Conservation (phyloP, 352 stramenopile genomes). For the Phytopythium oedochilum region DNA sequence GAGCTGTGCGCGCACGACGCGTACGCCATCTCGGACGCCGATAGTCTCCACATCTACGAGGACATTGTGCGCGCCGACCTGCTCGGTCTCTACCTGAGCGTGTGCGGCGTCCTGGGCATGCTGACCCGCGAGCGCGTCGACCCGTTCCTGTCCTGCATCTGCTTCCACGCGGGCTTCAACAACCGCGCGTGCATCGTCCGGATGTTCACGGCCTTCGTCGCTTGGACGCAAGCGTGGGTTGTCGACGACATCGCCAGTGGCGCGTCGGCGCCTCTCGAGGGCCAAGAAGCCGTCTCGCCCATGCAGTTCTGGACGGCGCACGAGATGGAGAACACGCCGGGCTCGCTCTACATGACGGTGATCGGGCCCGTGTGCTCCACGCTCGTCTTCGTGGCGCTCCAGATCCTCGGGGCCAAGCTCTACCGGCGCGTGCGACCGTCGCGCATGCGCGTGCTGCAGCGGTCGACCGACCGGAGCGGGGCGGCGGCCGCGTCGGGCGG, state of each 20-base stretch:
- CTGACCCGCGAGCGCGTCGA: conserved; percentile 22
- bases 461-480: background rate
- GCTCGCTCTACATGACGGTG: conserved; percentile 8
- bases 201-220: conserved; percentile 12
- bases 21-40: conserved; percentile 66
- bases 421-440: conserved; percentile 20
- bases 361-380: conserved; percentile 16
- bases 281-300: conserved; percentile 19
- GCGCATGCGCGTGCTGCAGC: background rate
- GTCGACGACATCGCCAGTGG: conserved; percentile 8
- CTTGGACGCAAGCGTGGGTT: conserved; percentile 8
- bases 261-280: conserved; percentile 10
- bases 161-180: conserved; percentile 25
- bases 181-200: conserved; percentile 9
- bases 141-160: conserved; percentile 21
- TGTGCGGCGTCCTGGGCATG: conserved; percentile 16
- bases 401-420: conserved; percentile 19
- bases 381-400: conserved; percentile 18
- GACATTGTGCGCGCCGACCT: conserved; percentile 26
- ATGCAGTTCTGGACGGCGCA: conserved; percentile 26
- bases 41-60: conserved; percentile 22
- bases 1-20: conserved; percentile 46
- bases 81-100: conserved; percentile 25
- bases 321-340: conserved; percentile 11
- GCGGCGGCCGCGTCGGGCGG: background rate